Conservation (phyloP, 2,329 filamentous ascomycete species). For the Pseudocercospora cruenta region DNA sequence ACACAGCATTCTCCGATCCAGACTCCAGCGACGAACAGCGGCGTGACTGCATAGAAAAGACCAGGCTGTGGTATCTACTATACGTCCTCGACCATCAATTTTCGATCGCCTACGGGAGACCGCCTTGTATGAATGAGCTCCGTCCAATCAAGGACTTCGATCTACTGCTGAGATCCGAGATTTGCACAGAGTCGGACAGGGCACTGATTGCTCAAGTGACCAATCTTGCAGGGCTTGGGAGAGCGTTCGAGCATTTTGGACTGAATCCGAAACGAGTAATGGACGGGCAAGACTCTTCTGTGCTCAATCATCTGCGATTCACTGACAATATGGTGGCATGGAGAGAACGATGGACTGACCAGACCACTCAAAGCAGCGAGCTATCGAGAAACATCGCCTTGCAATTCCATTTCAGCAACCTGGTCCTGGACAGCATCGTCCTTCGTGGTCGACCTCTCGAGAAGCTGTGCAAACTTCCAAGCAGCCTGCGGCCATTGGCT, state of each 20-base stretch:
- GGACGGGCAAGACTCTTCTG: constrained; percentile 17
- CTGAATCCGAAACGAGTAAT: constrained; percentile 16
- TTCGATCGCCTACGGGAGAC: constrained; percentile 46
- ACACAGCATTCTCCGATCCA: constrained; percentile 38
- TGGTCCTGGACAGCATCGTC: constrained; percentile 15
- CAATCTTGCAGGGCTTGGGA: constrained; percentile 5
- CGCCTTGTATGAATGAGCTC: constrained; percentile 45
- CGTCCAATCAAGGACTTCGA: constrained; percentile 44
- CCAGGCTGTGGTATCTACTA: constrained; percentile 46
- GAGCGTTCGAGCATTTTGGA: constrained; percentile 21
- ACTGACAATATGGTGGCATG: constrained; percentile 13
- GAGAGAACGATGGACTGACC: constrained; percentile 13
- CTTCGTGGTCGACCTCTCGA: constrained; percentile 14
- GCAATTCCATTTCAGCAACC: constrained; percentile 19
- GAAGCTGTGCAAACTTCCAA: constrained; percentile 9
- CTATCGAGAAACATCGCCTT: constrained; percentile 1
- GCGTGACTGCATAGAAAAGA: constrained; percentile 34
- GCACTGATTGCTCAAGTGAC: constrained; percentile 17
- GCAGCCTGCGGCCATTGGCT: constrained; percentile 15
- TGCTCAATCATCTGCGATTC: constrained; percentile 18
- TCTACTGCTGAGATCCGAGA: constrained; percentile 13
- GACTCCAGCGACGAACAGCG: constrained; percentile 37
- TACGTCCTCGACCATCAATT: constrained; percentile 45
- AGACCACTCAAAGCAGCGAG: neutral
- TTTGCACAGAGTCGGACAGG: constrained; percentile 13